Evolutionary conservation across 2,329 filamentous ascomycete genomes (phyloP).

Genomic region (Alternaria infectoria): DNA sequence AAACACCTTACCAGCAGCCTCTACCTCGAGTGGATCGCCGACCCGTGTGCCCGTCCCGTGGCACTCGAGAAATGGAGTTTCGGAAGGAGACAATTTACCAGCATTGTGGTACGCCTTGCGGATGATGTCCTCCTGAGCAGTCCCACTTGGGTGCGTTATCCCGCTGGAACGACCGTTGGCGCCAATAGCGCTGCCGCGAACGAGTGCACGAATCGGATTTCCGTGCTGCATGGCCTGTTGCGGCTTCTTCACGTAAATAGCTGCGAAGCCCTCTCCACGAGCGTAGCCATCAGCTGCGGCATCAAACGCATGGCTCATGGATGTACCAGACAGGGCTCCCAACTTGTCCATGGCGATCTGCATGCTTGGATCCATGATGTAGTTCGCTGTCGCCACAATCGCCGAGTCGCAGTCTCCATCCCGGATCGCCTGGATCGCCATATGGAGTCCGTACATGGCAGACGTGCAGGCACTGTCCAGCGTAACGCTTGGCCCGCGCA

Average conservation of each 20-base stretch:
- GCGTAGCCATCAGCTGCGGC: slow-evolving; percentile 29
- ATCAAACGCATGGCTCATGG: slow-evolving; percentile 28
- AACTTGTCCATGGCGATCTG: slow-evolving; percentile 19
- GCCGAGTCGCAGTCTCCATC: slow-evolving; percentile 8
- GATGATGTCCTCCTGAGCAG: slow-evolving; percentile 26
- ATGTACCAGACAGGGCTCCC: slow-evolving; percentile 26
- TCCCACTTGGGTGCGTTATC: slow-evolving; percentile 23
- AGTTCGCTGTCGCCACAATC: slow-evolving; percentile 29
- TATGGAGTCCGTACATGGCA: slow-evolving; percentile 32
- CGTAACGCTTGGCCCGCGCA: slow-evolving; percentile 29
- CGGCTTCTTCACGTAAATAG: slow-evolving; percentile 52
- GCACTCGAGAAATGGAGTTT: not conserved
- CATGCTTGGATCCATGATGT: slow-evolving; percentile 15
- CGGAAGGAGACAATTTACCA: not conserved
- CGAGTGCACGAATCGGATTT: slow-evolving; percentile 9
- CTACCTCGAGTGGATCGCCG: slow-evolving; percentile 33
- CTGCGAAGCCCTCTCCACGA: slow-evolving; percentile 25
- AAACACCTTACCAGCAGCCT: slow-evolving; percentile 19
- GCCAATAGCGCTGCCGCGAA: slow-evolving; percentile 2
- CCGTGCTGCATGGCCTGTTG: not conserved
- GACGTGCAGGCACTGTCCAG: slow-evolving; percentile 37
- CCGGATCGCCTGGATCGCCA: slow-evolving; percentile 22
- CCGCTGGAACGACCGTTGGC: slow-evolving; percentile 9
- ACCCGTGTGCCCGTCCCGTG: slow-evolving; percentile 36
- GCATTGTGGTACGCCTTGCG: slow-evolving; percentile 4